Conservation (phyloP, 805 yeast species). For the Saturnispora kantuleensis region DNA sequence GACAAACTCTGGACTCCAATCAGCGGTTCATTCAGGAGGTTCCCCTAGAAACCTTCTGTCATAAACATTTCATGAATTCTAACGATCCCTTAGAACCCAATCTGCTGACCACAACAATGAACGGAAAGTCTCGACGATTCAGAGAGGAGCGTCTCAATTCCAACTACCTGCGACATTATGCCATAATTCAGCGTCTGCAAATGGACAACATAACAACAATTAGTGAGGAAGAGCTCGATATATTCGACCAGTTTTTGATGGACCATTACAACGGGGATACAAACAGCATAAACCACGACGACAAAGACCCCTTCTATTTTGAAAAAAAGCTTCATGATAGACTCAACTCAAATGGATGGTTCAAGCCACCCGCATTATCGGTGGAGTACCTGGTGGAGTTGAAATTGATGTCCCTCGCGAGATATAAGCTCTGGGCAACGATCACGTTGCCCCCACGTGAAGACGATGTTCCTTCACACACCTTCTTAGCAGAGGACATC, state of each 20-base stretch:
- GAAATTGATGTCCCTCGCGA: conserved; percentile 32
- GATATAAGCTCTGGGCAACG: conserved; percentile 42
- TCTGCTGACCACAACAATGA: conserved; percentile 5
- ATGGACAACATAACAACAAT: conserved; percentile 26
- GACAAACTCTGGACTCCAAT: neutral
- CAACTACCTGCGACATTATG: conserved; percentile 38
- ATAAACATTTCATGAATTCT: neutral
- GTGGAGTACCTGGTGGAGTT: conserved; percentile 8
- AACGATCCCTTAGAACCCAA: neutral
- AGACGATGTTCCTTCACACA: conserved; percentile 22
- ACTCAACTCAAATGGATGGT: neutral
- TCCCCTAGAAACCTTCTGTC: conserved; percentile 9
- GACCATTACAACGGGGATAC: conserved; percentile 4
- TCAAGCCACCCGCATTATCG: neutral
- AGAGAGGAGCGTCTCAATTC: conserved; percentile 43
- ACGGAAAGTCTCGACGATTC: conserved; percentile 11
- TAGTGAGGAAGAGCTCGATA: conserved; percentile 29
- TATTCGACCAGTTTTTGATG: conserved; percentile 16
- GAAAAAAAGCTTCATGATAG: conserved; percentile 3
- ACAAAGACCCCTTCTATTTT: neutral
- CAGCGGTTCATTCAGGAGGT: conserved; percentile 1
- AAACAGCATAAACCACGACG: conserved; percentile 3
- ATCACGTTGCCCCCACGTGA: conserved; percentile 42
- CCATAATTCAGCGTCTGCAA: conserved; percentile 35
- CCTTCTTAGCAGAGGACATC: conserved; percentile 4